These are phyloP conservation scores for Pichia paraexigua DNA, from an alignment of 805 yeast genomes.

Conservation along the genomic window DNA sequence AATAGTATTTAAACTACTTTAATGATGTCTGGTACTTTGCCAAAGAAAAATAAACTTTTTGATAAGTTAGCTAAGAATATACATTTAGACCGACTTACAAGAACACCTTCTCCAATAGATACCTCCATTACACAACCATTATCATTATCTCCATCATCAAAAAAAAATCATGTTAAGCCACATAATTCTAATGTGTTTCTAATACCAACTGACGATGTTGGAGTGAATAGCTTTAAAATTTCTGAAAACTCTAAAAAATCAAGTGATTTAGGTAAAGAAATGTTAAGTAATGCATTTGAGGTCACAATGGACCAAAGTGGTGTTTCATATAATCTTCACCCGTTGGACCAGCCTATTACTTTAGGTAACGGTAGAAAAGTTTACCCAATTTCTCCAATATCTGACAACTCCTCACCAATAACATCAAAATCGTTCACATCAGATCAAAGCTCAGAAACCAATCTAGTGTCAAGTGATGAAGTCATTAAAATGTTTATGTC, in stretches of 20 bases:
- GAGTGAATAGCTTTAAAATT: not conserved
- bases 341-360: slow-evolving; percentile 25
- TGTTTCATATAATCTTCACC: slow-evolving; percentile 20
- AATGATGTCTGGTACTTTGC: not conserved
- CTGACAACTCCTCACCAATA: not conserved
- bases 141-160: too few relatives aligned
- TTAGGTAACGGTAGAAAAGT: slow-evolving; percentile 13
- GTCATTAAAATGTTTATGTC: slow-evolving; percentile 9
- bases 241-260: not conserved
- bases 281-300: slow-evolving; percentile 26
- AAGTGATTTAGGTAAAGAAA: not conserved
- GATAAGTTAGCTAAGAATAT: not conserved
- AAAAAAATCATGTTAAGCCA: not conserved
- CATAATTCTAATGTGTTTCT: not conserved
- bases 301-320: slow-evolving; percentile 10
- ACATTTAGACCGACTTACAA: not conserved
- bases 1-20: not conserved
- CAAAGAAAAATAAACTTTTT: not conserved
- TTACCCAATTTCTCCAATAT: slow-evolving; percentile 5
- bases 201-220: not conserved
- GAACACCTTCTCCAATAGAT: not conserved
- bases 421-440: not conserved
- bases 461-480: slow-evolving; percentile 10
- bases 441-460: not conserved
- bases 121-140: not conserved